phyloP scores from a whole-genome alignment of 75 land plant species.

The Ceratopteris richardii region DNA sequence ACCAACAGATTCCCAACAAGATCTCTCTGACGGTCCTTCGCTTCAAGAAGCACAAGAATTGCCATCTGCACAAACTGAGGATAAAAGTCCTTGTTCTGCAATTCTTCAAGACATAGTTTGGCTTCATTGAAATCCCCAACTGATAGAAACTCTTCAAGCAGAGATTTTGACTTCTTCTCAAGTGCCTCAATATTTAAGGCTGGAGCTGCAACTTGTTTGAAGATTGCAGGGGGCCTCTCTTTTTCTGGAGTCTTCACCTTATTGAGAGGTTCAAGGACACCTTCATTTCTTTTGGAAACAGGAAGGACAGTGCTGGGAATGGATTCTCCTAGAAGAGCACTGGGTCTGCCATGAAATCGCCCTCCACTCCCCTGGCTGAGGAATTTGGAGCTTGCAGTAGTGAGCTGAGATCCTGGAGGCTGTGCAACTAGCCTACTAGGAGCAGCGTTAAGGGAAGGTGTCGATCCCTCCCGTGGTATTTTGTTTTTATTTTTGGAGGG shows the following conservation, averaged over 20 bases:
- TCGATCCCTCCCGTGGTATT: conserved; percentile 13
- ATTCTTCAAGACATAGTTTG: conserved; percentile 70
- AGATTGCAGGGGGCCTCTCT: conserved; percentile 3
- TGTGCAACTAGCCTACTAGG: conserved; percentile 24
- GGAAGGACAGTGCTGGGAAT: conserved; percentile 13
- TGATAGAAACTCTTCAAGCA: conserved; percentile 75
- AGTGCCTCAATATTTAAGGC: conserved; percentile 19
- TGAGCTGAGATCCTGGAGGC: conserved; percentile 18
- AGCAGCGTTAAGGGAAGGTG: conserved; percentile 1
- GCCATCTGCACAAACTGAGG: conserved; percentile 64
- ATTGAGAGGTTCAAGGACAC: conserved; percentile 15
- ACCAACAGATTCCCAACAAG: conserved; percentile 18
- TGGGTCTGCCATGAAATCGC: conserved; percentile 37
- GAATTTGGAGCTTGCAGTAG: conserved; percentile 31
- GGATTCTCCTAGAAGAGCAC: conserved; percentile 55
- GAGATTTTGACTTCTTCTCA: conserved; percentile 46
- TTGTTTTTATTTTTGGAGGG: conserved; percentile 34
- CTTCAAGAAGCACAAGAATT: conserved; percentile 49
- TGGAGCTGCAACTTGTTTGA: conserved; percentile 5
- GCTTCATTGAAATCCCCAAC: conserved; percentile 59
- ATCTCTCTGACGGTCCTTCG: conserved; percentile 42
- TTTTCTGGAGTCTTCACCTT: conserved; percentile 6
- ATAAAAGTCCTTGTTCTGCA: conserved; percentile 55
- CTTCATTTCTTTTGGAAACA: not conserved
- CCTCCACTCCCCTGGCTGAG: conserved; percentile 69